Evolutionary conservation across 2,329 filamentous ascomycete genomes (phyloP).

Genomic region (Capronia coronata): DNA sequence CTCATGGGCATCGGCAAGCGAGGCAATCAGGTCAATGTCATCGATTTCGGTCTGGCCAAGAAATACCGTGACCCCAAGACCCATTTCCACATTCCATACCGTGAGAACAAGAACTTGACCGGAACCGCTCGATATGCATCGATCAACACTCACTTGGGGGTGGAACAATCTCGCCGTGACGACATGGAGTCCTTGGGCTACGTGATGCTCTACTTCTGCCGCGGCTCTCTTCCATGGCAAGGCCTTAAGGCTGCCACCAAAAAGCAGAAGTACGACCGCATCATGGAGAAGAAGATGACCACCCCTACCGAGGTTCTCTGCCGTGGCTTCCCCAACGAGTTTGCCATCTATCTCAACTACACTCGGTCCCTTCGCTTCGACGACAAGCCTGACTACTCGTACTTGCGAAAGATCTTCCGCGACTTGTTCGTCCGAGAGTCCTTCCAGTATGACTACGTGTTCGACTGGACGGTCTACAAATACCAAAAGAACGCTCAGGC

Average conservation of each 20-base stretch:
- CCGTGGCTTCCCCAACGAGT: slow-evolving; percentile 98
- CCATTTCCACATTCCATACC: slow-evolving; percentile 98
- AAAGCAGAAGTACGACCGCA: slow-evolving; percentile 99
- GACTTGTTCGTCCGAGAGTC: slow-evolving; percentile 97
- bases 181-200: slow-evolving; percentile 99
- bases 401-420: slow-evolving; percentile 99
- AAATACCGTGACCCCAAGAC: slow-evolving; percentile 99
- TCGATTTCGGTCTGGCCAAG: slow-evolving; percentile 98
- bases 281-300: slow-evolving; percentile 99
- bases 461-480: slow-evolving; percentile 99
- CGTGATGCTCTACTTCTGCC: slow-evolving; percentile 99
- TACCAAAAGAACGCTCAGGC: slow-evolving; percentile 99
- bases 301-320: slow-evolving; percentile 94
- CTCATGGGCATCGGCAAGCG: slow-evolving; percentile 98
- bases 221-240: slow-evolving; percentile 97
- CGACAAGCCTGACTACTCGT: slow-evolving; percentile 99
- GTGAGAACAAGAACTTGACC: slow-evolving; percentile 99
- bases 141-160: slow-evolving; percentile 97
- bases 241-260: slow-evolving; percentile 96
- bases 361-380: slow-evolving; percentile 97
- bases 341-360: slow-evolving; percentile 99
- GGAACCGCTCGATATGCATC: slow-evolving; percentile 97
- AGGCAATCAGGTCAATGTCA: slow-evolving; percentile 98
- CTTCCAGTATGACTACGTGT: slow-evolving; percentile 99
- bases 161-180: slow-evolving; percentile 97